Evolutionary conservation across 78 protist species (phyloP), one percentile per base, ranked within the genome.

Genomic region (Dictyostelium firmibasis): DNA sequence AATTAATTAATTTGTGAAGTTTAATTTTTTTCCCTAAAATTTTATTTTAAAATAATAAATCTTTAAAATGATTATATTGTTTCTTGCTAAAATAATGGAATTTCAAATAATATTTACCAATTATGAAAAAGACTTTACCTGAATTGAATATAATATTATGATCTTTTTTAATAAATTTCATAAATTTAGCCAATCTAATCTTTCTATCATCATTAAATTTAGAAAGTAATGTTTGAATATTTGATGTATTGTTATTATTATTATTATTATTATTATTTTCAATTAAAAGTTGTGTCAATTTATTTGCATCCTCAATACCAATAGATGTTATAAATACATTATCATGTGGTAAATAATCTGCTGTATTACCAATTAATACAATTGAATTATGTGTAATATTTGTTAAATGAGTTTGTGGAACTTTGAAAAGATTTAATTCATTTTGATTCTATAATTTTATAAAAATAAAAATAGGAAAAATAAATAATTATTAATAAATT

Each of bases 251-350:
- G n/a, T n/a, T n/a, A n/a, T n/a, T 67, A 27, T 11, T 67, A 10
- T 25, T 67, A 25, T 67, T 29, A 67, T 29, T 25, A 23, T 25
- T 38, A 38, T 76, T n/a, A 77, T 41, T 77, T 77, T 35, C 38
- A 41, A 33, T 29, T 57, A 57, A 57, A 57, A 57, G 67, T 9
- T 77, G 50, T n/a, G 6, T 23, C 10, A 82, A 82, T 18, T 35
- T 35, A 57, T 33, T 57, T 29, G 86, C 86, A 35, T 82, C 86
- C 18, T 82, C 86, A 82, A 82, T 82, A 38, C 77, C 86, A 82
- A 82, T 33, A 6, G 47, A 27, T 29, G 86, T 82, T 57, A 18
- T 33, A 35, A n/a, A 60, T 57, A 57, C n/a, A 57, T 35, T 57
- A 82, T 82, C 86, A 8, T 57, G 35, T 82, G 86, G 43, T 38